phyloP scores from a whole-genome alignment of 345 rosid genomes.

The Citrus inodora region DNA sequence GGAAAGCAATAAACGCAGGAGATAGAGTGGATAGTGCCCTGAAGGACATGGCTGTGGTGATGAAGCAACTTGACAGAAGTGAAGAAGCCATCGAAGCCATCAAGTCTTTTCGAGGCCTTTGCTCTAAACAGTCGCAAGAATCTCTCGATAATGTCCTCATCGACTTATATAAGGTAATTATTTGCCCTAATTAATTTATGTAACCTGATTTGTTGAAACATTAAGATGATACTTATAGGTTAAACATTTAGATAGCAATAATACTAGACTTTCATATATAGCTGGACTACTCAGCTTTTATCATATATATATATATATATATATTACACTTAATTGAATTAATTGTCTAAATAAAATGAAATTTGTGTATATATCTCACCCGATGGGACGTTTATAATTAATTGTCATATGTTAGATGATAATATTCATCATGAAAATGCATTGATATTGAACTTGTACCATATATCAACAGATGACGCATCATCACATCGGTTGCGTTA shows the following conservation, averaged over 20 bases:
- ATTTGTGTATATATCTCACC: background rate
- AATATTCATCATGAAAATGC: background rate
- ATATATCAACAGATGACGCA: too few species aligned
- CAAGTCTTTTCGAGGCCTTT: slow-evolving; percentile 72
- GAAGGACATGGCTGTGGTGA: slow-evolving; percentile 90
- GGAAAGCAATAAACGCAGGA: slow-evolving; percentile 90
- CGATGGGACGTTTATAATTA: background rate
- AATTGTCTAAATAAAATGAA: too few species aligned
- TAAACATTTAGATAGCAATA: background rate
- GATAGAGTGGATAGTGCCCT: slow-evolving; percentile 81
- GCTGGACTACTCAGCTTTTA: too few species aligned
- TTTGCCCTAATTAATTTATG: background rate
- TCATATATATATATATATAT: too few species aligned
- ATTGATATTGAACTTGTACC: too few species aligned
- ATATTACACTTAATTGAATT: background rate
- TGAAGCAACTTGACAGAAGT: slow-evolving; percentile 72
- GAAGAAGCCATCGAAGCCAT: slow-evolving; percentile 97
- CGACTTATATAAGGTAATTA: slow-evolving; percentile 81
- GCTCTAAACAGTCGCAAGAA: slow-evolving; percentile 80
- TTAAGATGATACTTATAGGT: background rate
- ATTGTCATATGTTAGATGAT: too few species aligned
- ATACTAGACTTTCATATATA: background rate
- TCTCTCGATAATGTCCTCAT: slow-evolving; percentile 92
- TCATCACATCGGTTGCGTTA: too few species aligned
- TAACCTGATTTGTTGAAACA: too few species aligned